These are phyloP conservation scores for Selenicereus undatus DNA, from an alignment of 148 eudicot genomes.

Conservation along the genomic window DNA sequence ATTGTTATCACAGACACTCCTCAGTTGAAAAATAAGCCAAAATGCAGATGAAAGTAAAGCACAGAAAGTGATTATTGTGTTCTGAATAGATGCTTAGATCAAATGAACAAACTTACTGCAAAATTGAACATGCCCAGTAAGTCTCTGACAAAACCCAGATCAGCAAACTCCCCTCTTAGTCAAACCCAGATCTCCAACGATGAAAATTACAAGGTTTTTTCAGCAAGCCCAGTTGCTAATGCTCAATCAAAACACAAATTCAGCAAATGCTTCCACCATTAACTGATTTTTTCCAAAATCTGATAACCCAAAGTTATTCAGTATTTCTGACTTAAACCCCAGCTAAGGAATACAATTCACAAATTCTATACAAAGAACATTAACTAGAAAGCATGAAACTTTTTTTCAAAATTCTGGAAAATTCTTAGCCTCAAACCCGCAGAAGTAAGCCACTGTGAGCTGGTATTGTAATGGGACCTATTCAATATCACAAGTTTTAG, in stretches of 20 bases:
- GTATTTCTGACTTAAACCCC: constrained; percentile 1
- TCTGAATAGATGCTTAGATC: background rate
- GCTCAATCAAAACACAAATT: constrained; percentile 7
- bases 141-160: constrained; percentile 26
- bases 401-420: background rate
- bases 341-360: background rate
- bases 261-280: background rate
- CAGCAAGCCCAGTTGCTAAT: constrained; percentile 11
- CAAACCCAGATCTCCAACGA: constrained; percentile 16
- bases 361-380: background rate
- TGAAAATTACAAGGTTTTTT: background rate
- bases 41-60: constrained; percentile 12
- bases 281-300: background rate
- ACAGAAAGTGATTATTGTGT: background rate
- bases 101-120: background rate
- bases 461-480: background rate
- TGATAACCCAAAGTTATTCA: background rate
- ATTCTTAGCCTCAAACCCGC: background rate
- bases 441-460: background rate
- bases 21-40: background rate
- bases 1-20: background rate
- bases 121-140: constrained; percentile 20
- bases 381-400: background rate
- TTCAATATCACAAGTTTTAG: background rate
- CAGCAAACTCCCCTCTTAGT: background rate